Evolutionary conservation across 1,284 basidiomycete genomes (phyloP).

Genomic region (Pseudozyma sp.): DNA sequence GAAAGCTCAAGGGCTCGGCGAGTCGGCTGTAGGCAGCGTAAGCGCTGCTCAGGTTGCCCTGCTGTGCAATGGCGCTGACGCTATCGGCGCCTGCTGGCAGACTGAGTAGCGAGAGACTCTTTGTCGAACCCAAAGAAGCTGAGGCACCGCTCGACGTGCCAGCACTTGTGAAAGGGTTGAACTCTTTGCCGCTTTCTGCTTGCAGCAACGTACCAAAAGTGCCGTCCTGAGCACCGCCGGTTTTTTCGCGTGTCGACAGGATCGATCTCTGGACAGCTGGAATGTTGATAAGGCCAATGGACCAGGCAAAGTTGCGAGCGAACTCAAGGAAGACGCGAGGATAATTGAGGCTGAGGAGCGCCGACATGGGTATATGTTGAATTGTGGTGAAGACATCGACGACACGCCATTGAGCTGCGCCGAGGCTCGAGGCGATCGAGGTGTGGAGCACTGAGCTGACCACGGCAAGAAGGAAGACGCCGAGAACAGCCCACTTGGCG

Average conservation of each 20-base stretch:
- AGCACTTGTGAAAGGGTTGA: conserved; percentile 50
- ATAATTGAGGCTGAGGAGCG: conserved; percentile 85
- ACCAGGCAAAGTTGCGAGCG: conserved; percentile 88
- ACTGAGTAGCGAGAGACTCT: conserved; percentile 20
- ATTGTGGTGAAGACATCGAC: conserved; percentile 84
- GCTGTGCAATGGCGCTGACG: not conserved
- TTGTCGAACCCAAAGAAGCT: conserved; percentile 20
- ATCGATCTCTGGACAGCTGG: conserved; percentile 81
- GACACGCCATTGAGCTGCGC: conserved; percentile 73
- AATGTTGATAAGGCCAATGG: conserved; percentile 81
- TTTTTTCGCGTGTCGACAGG: conserved; percentile 81
- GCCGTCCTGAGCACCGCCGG: conserved; percentile 77
- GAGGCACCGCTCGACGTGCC: conserved; percentile 14
- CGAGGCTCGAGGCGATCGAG: conserved; percentile 65
- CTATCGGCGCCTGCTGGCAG: conserved; percentile 10
- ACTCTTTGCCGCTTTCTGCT: conserved; percentile 53
- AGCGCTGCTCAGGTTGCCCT: conserved; percentile 6
- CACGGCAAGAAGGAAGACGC: conserved; percentile 78
- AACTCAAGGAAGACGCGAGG: conserved; percentile 84
- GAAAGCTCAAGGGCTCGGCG: conserved; percentile 31
- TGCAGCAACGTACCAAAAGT: conserved; percentile 45
- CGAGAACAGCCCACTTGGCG: conserved; percentile 82
- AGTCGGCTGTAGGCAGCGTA: conserved; percentile 26
- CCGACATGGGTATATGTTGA: conserved; percentile 82
- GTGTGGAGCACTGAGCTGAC: conserved; percentile 79